Evolutionary conservation across 1,284 basidiomycete genomes (phyloP).

Genomic region (Agaricales sp.): DNA sequence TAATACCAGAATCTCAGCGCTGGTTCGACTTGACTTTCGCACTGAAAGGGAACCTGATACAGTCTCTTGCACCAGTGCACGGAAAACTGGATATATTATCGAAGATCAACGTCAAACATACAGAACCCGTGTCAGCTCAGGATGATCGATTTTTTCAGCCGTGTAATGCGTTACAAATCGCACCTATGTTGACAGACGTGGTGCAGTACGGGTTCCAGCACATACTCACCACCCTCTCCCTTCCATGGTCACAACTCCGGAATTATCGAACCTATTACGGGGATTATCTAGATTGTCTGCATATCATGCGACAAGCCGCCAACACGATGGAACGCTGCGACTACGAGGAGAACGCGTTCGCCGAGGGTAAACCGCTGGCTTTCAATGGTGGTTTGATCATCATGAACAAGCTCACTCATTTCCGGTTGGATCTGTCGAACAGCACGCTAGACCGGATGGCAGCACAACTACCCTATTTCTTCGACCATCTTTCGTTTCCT

Average conservation of each 20-base stretch:
- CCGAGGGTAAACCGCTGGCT: neutral
- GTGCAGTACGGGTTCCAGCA: neutral
- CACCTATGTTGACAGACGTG: neutral
- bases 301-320: neutral
- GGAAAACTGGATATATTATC: neutral
- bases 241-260: neutral
- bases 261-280: neutral
- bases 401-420: neutral
- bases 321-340: neutral
- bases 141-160: neutral
- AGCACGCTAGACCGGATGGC: neutral
- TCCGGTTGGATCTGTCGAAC: neutral
- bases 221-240: neutral
- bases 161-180: neutral
- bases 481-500: neutral
- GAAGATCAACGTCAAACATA: neutral
- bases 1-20: neutral
- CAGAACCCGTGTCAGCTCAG: neutral
- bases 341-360: neutral
- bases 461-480: neutral
- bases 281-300: neutral
- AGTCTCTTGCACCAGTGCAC: neutral
- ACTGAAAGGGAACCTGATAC: neutral
- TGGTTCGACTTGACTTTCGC: neutral
- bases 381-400: neutral